Base-by-base conservation (phyloP, 1,139 yeast species). In the Hyphopichia wangnamkhiaoensis region DNA sequence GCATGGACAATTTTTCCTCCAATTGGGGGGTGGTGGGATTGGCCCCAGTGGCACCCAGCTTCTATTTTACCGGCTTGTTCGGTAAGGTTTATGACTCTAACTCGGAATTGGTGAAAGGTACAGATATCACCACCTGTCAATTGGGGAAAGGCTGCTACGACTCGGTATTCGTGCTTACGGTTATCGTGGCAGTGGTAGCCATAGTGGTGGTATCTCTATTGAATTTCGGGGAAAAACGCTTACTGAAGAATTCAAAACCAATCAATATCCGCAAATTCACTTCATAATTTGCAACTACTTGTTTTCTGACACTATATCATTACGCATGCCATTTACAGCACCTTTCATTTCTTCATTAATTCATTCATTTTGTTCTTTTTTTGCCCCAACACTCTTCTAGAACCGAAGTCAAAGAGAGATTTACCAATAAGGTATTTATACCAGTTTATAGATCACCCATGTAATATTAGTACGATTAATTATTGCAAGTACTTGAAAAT, bases 1-100 rank as follows among this genome's bases (percentile, higher is more conserved):
- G 84, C 1, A 69, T 79, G 63, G 68, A 65, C 8, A 67, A 68
- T 37, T 79, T 77, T 49, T 74, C 82, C 1, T 71, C 68, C 43
- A 77, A 79, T 42, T 80, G 83, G 83, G 85, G 85, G 1, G 53
- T 78, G 21, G 70, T 78, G 24, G 71, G 74, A 16, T 50, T 78
- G 35, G 78, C 83, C 0, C 82, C 84, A 1, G 70, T 79, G 7
- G 19, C 74, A 1, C 80, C 84, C 1, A 72, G 78, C 34, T 70
- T 68, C 46, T 63, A 69, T 41, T 68, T 79, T 45, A 79, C 81
- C 16, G 65, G 66, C 28, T 55, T 73, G 33, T 79, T 80, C 57
- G 85, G 84, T 2, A 51, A 59, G 28, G 66, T 71, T 14, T 80
- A 75, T 52, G 85, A 80, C 50, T 57, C 69, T 3, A 63, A 75